Evolutionary conservation across 1,139 yeast genomes (phyloP).

Genomic region (Blastobotrys ciferrii): DNA sequence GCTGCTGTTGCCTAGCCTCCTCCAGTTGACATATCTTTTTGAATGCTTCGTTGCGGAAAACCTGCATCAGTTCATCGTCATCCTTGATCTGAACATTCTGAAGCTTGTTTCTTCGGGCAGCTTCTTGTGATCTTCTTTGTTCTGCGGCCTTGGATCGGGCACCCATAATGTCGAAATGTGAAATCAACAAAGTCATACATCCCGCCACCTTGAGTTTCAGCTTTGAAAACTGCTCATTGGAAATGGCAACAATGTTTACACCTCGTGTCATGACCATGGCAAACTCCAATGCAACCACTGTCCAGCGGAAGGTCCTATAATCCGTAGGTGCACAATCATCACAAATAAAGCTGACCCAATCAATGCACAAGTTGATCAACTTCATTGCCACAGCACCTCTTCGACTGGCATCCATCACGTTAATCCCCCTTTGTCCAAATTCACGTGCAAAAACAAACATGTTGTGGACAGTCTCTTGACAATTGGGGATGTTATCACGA

Average conservation of each 20-base stretch:
- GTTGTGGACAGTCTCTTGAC: slow-evolving; percentile 75
- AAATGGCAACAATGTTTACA: slow-evolving; percentile 76
- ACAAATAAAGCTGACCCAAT: slow-evolving; percentile 89
- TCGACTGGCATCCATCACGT: slow-evolving; percentile 60
- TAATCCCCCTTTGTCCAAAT: slow-evolving; percentile 70
- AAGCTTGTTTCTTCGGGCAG: slow-evolving; percentile 47
- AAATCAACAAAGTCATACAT: slow-evolving; percentile 87
- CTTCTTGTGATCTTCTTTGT: slow-evolving; percentile 48
- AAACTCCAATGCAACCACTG: slow-evolving; percentile 91
- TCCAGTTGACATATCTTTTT: slow-evolving; percentile 61
- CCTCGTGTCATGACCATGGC: slow-evolving; percentile 95
- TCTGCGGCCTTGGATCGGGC: slow-evolving; percentile 90
- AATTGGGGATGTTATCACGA: slow-evolving; percentile 34
- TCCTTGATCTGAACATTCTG: slow-evolving; percentile 42
- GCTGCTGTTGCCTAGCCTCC: slow-evolving; percentile 49
- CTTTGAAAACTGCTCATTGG: slow-evolving; percentile 69
- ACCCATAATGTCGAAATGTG: slow-evolving; percentile 98
- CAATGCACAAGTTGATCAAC: slow-evolving; percentile 73
- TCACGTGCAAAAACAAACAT: slow-evolving; percentile 81
- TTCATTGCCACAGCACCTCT: slow-evolving; percentile 70
- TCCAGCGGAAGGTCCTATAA: slow-evolving; percentile 89
- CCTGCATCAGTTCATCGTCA: slow-evolving; percentile 57
- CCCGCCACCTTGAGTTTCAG: slow-evolving; percentile 86
- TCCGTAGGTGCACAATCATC: slow-evolving; percentile 96
- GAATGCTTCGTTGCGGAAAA: slow-evolving; percentile 59